Evolutionary conservation across 2,329 filamentous ascomycete genomes (phyloP), one percentile per base, ranked within the genome.

Genomic region (Annulohypoxylon truncatum): DNA sequence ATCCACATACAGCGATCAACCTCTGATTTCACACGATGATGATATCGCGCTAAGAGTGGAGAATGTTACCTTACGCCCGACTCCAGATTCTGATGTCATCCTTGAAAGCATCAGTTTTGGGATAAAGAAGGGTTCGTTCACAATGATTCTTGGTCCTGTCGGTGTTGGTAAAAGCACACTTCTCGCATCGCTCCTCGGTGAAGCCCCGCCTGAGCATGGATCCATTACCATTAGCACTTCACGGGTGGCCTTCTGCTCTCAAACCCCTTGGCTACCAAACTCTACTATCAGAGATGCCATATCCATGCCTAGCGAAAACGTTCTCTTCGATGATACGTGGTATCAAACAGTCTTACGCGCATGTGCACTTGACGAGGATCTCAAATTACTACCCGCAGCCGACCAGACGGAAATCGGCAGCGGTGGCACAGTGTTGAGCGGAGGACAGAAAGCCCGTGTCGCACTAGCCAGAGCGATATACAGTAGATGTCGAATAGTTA

Each of bases 361-460:
- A 40, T 54, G 51, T 13, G 51, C 51, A 22, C 51, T 54, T 13
- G 51, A 54, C 13, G 26, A 46, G 7, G 53, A 56, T 20, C 53
- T 56, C 40, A 33, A 46, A 3, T 28, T 22, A 7, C 40, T 56
- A 10, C 40, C 53, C 9, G 53, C 24, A 18, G 40, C 28, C n/a
- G 28, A 35, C 12, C 18, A 33, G 7, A 56, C 53, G 22, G 15
- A 20, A 7, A 18, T 56, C 15, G 53, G 53, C 9, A 56, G 20
- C 18, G 26, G 15, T 28, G 20, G 53, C 10, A 35, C 40, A 13
- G 9, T 22, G 24, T 12, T 56, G 15, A 56, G 53, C 15, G 53
- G 53, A 35, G 53, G 53, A 24, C 53, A 56, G 6, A 46, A 46
- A 10, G 26, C 40, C n/a, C 38, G 53, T n/a, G 53, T 56, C 0